Percentiles rank a stretch among this genome's conserved stretches.
phyloP scores from a whole-genome alignment of 2,329 filamentous ascomycete genomes.

The Thermochaetoides dissita region DNA sequence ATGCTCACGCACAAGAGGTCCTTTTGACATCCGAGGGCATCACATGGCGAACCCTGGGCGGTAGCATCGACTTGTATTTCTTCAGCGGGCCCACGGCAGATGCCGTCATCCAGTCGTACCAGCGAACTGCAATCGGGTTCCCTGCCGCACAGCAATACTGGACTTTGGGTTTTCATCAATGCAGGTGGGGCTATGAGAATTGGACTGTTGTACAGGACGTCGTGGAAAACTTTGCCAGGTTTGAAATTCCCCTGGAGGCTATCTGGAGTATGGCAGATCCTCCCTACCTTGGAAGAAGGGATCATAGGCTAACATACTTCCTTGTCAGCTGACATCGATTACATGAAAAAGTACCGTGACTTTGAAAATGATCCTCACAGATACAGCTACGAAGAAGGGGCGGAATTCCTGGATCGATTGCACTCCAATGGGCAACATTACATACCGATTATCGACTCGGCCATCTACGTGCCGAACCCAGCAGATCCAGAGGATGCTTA shows the following conservation, averaged over 20 bases:
- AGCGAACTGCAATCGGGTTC: constrained; percentile 50
- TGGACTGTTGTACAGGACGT: constrained; percentile 55
- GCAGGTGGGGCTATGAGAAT: constrained; percentile 67
- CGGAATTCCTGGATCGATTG: constrained; percentile 44
- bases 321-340: constrained; percentile 50
- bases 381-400: constrained; percentile 45
- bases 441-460: constrained; percentile 61
- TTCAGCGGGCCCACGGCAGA: constrained; percentile 57
- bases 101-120: constrained; percentile 58
- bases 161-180: constrained; percentile 71
- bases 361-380: constrained; percentile 47
- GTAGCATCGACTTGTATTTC: constrained; percentile 67
- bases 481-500: constrained; percentile 53
- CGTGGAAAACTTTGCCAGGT: constrained; percentile 49
- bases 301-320: no score
- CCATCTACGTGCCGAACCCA: constrained; percentile 56
- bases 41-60: constrained; percentile 62
- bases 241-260: constrained; percentile 56
- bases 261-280: constrained; percentile 39
- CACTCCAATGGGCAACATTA: constrained; percentile 55
- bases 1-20: constrained; percentile 63
- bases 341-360: constrained; percentile 50
- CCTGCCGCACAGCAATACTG: constrained; percentile 73
- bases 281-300: no score
- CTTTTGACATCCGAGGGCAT: constrained; percentile 49